Percentiles rank a stretch among this genome's conserved stretches.
These are phyloP conservation scores for Candida taoyuanica DNA, from an alignment of 805 yeast genomes.

Conservation along the genomic window DNA sequence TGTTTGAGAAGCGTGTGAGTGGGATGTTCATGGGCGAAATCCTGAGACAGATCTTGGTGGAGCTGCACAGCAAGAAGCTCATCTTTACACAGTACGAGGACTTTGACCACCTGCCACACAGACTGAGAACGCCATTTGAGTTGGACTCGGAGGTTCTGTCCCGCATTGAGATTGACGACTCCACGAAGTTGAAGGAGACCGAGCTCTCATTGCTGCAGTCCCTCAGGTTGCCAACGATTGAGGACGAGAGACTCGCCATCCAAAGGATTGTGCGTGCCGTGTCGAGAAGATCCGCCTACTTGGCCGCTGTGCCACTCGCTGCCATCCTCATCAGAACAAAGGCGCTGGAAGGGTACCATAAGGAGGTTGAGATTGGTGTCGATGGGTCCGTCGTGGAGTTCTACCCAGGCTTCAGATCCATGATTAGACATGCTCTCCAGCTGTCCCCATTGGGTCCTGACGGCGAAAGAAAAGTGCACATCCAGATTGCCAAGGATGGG, in stretches of 20 bases:
- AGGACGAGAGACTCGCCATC: slow-evolving; percentile 68
- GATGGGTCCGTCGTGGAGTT: slow-evolving; percentile 94
- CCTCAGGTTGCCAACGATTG: slow-evolving; percentile 63
- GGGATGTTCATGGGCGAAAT: slow-evolving; percentile 95
- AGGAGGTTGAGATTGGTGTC: slow-evolving; percentile 87
- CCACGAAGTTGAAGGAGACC: slow-evolving; percentile 65
- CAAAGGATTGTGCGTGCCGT: slow-evolving; percentile 74
- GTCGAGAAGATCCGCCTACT: slow-evolving; percentile 82
- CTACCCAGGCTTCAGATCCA: slow-evolving; percentile 84
- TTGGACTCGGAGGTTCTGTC: slow-evolving; percentile 83
- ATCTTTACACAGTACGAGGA: slow-evolving; percentile 51
- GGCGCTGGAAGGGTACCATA: slow-evolving; percentile 57
- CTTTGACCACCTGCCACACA: slow-evolving; percentile 43
- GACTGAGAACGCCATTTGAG: slow-evolving; percentile 72
- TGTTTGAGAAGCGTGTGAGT: slow-evolving; percentile 87
- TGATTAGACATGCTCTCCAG: slow-evolving; percentile 74
- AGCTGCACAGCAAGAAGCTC: slow-evolving; percentile 53
- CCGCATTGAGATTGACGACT: slow-evolving; percentile 78
- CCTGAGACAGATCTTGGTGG: slow-evolving; percentile 67
- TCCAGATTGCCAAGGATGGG: slow-evolving; percentile 89
- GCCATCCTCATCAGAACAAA: slow-evolving; percentile 67
- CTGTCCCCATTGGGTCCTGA: slow-evolving; percentile 68
- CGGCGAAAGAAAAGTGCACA: slow-evolving; percentile 66
- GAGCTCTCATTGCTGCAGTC: slow-evolving; percentile 62
- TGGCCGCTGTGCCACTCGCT: slow-evolving; percentile 86